Base-by-base conservation (phyloP, 805 yeast species). In the Saccharomycopsis microspora region DNA sequence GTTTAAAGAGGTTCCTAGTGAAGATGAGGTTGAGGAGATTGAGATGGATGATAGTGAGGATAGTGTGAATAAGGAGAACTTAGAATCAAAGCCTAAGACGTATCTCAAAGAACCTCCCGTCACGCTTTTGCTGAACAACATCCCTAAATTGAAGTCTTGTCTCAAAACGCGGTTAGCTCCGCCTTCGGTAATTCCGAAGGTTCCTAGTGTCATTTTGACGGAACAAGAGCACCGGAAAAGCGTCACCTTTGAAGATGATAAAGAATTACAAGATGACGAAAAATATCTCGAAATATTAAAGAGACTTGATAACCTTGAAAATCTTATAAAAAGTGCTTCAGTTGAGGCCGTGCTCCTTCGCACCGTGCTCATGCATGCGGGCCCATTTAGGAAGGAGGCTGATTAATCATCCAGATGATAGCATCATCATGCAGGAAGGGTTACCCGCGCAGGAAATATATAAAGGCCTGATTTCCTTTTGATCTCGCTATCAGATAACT, bases 81-180 rank as follows among this genome's bases (percentile, higher is more conserved):
- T 38, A 7, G 33, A 42, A 38, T 10, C 29, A 42, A 30, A 29
- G 5, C 10, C 5, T 5, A 42, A 42, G 9, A 30, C 29, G 11
- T 9, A n/a, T n/a, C 28, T n/a, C 9, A 19, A 33, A 33, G 28
- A n/a, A 33, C 32, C 29, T 7, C 5, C 42, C n/a, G n/a, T 8
- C 5, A 9, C 32, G 32, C 31, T 11, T 6, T 29, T 40, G 9
- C 29, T n/a, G 6, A 19, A 5, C 27, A 30, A 43, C 11, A 19
- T 42, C 29, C 50, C 50, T 7, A 47, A 47, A 38, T 41, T 47
- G 5, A 47, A 47, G 33, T 47, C 50, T 31, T 47, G 50, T 32
- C 36, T 47, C 31, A 44, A 44, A 27, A 44, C 47, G 5, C 42
- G 43, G 11, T 29, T 34, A 27, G 50, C 31, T 11, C 50, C 46